Conservation (phyloP, 306 rosid species). For the Vachellia pachyceras region DNA sequence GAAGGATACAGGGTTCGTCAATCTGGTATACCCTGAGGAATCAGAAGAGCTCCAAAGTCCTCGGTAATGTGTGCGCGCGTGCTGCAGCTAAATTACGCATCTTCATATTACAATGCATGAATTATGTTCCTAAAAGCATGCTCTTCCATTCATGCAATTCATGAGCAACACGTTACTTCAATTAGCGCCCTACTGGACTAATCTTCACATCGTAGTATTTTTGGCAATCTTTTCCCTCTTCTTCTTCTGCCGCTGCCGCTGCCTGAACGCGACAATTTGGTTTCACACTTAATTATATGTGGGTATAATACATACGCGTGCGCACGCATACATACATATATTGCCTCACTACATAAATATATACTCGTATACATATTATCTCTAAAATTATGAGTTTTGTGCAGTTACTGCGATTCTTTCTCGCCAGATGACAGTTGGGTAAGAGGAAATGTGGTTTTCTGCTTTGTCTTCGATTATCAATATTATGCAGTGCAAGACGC, state of each 20-base stretch:
- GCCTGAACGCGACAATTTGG: neutral
- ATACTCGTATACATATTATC: neutral
- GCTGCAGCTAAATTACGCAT: neutral
- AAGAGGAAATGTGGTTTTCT: conserved; percentile 45
- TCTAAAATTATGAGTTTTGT: neutral
- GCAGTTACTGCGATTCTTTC: conserved; percentile 45
- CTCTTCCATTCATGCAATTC: neutral
- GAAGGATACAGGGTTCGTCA: conserved; percentile 41
- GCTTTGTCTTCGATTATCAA: conserved; percentile 41
- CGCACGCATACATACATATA: too few relatives aligned
- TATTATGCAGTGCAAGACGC: neutral
- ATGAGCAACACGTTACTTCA: too few relatives aligned
- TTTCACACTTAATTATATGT: neutral
- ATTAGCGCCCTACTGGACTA: too few relatives aligned
- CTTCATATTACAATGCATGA: neutral
- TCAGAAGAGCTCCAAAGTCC: conserved; percentile 38
- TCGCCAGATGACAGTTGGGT: conserved; percentile 36
- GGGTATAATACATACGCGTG: neutral
- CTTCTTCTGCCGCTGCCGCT: too few relatives aligned
- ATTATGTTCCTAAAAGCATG: neutral
- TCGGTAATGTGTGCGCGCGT: conserved; percentile 40
- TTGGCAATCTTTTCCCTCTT: too few relatives aligned
- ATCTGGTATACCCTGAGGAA: conserved; percentile 50
- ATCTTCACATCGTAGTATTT: too few relatives aligned
- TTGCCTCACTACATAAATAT: neutral